phyloP scores from a whole-genome alignment of 352 stramenopile genomes.

The Phytophthora melonis region DNA sequence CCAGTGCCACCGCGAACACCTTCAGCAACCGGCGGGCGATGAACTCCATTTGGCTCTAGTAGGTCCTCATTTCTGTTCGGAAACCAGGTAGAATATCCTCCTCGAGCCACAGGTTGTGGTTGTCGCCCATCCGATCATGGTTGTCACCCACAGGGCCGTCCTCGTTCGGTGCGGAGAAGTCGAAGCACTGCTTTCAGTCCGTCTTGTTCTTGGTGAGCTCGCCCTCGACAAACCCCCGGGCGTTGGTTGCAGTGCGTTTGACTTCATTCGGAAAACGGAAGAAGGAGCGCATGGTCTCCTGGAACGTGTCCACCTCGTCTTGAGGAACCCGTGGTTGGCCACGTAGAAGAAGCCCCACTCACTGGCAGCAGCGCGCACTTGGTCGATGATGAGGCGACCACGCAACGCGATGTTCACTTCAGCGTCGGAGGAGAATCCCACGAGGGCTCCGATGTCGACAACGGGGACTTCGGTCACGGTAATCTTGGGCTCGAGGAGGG shows the following conservation, averaged over 20 bases:
- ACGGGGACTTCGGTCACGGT: constrained; percentile 45
- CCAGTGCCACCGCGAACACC: constrained; percentile 63
- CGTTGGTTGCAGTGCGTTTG: constrained; percentile 82
- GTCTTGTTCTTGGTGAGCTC: constrained; percentile 94
- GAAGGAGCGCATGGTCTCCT: constrained; percentile 73
- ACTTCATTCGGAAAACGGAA: constrained; percentile 76
- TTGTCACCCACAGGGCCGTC: constrained; percentile 49
- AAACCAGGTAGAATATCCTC: constrained; percentile 64
- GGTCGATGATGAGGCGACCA: constrained; percentile 45
- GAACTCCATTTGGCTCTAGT: constrained; percentile 61
- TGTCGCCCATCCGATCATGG: constrained; percentile 79
- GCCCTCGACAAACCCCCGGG: constrained; percentile 93
- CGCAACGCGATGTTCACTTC: constrained; percentile 35
- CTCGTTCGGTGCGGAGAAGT: constrained; percentile 61
- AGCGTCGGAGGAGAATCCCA: constrained; percentile 40
- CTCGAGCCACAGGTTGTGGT: constrained; percentile 87
- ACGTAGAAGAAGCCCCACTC: constrained; percentile 96
- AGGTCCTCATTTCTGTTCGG: constrained; percentile 45
- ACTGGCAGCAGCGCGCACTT: constrained; percentile 37
- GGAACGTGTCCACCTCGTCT: constrained; percentile 70
- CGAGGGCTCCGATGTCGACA: constrained; percentile 60
- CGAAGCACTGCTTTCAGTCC: constrained; percentile 79
- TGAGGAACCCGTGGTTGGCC: constrained; percentile 74
- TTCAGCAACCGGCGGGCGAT: constrained; percentile 65
- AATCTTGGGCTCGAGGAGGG: constrained; percentile 12